Conservation (phyloP, 1,284 basidiomycete species). For the Porogramme epimiltina region DNA sequence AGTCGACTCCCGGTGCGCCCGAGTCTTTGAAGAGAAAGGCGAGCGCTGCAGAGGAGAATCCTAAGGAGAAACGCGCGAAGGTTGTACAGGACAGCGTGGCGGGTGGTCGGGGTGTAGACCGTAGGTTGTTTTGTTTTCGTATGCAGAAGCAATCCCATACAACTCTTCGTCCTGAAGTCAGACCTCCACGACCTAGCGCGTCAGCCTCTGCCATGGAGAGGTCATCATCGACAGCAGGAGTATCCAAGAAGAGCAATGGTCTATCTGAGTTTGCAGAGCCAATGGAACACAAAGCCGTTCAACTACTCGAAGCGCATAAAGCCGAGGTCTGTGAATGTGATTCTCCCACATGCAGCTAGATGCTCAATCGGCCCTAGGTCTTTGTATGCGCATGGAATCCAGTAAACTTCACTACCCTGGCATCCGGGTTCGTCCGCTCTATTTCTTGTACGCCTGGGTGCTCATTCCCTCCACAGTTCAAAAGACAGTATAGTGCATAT, state of each 20-base stretch:
- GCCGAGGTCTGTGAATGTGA: slow-evolving; percentile 51
- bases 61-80: slow-evolving; percentile 33
- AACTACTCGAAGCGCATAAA: slow-evolving; percentile 58
- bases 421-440: slow-evolving; percentile 62
- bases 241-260: too few relatives aligned
- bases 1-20: slow-evolving; percentile 14
- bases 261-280: too few relatives aligned
- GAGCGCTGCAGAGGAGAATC: slow-evolving; percentile 25
- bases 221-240: too few relatives aligned
- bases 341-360: background rate
- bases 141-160: too few relatives aligned
- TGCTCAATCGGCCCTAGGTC: slow-evolving; percentile 46
- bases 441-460: background rate
- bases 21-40: slow-evolving; percentile 34
- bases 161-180: too few relatives aligned
- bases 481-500: slow-evolving; percentile 77
- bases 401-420: slow-evolving; percentile 56
- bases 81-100: slow-evolving; percentile 29
- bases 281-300: slow-evolving; percentile 43
- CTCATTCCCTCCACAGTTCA: slow-evolving; percentile 46
- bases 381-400: slow-evolving; percentile 85
- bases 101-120: slow-evolving; percentile 28
- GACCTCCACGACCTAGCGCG: too few relatives aligned
- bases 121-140: slow-evolving; percentile 27
- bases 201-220: too few relatives aligned